Evolutionary conservation across 2,329 filamentous ascomycete genomes (phyloP).

Genomic region (Cladophialophora psammophila): DNA sequence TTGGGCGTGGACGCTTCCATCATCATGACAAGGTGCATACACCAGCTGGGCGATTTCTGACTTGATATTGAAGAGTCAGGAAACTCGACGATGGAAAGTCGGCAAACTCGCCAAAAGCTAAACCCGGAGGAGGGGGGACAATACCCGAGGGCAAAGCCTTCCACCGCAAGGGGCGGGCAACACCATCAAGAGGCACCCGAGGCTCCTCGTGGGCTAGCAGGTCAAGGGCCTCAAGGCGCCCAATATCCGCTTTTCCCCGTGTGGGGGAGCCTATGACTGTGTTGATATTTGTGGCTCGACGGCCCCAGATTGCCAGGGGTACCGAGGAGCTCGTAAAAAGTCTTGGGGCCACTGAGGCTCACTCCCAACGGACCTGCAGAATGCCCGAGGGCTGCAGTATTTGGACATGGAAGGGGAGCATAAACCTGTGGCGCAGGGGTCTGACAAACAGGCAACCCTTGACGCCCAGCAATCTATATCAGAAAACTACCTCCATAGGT

Average conservation of each 20-base stretch:
- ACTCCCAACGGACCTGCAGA: too few relatives aligned
- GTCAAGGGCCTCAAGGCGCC: neutral
- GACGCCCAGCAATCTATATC: too few relatives aligned
- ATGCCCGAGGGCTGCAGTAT: too few relatives aligned
- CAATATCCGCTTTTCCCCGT: neutral
- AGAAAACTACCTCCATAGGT: too few relatives aligned
- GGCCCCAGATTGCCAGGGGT: neutral
- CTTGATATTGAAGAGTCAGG: constrained; percentile 26
- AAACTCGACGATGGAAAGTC: neutral
- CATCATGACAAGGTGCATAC: neutral
- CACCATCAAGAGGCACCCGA: neutral
- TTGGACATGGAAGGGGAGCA: too few relatives aligned
- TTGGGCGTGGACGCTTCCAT: constrained; percentile 24
- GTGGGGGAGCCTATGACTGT: neutral
- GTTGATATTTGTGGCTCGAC: neutral
- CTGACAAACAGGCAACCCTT: too few relatives aligned
- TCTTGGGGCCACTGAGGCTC: too few relatives aligned
- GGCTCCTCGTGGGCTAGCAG: neutral
- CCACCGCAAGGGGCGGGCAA: neutral
- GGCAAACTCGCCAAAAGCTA: neutral
- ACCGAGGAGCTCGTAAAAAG: neutral
- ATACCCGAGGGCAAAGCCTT: constrained; percentile 15
- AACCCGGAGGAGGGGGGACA: neutral
- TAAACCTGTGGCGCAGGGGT: too few relatives aligned
- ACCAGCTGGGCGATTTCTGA: constrained; percentile 14